Evolutionary conservation across 352 stramenopile species (phyloP).

Genomic region (Phytophthora meadii): DNA sequence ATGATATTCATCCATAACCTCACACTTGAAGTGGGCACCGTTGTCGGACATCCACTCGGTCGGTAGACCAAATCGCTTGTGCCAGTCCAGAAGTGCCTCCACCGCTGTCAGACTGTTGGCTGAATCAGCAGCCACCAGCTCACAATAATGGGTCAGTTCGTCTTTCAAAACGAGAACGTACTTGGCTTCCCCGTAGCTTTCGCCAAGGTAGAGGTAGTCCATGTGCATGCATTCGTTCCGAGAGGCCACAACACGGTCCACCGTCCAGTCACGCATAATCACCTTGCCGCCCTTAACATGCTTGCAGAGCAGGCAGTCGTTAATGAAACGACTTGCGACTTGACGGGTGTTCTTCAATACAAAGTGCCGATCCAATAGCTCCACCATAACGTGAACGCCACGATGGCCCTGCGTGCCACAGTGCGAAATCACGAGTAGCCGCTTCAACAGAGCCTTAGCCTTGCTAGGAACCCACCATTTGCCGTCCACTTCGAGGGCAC

Average conservation of each 20-base stretch:
- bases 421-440: conserved; percentile 9
- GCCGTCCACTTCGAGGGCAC: neutral
- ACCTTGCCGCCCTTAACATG: conserved; percentile 13
- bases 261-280: conserved; percentile 5
- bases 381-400: conserved; percentile 17
- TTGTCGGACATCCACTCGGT: conserved; percentile 2
- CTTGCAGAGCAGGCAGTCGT: conserved; percentile 17
- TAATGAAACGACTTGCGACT: conserved; percentile 6
- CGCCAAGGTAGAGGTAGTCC: conserved; percentile 3
- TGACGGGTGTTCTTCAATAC: conserved; percentile 2
- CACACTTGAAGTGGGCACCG: conserved; percentile 12
- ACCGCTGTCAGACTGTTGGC: conserved; percentile 8
- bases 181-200: neutral
- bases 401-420: conserved; percentile 1
- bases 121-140: conserved; percentile 3
- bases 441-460: conserved; percentile 1
- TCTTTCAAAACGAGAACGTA: conserved; percentile 14
- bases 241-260: neutral
- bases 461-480: conserved; percentile 4
- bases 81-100: conserved; percentile 7
- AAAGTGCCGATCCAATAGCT: conserved; percentile 11
- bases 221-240: neutral
- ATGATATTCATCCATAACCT: too few species aligned
- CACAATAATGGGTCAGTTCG: conserved; percentile 13
- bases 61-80: conserved; percentile 8